Conservation (phyloP, 1,284 basidiomycete species). For the Sutorius eximius region DNA sequence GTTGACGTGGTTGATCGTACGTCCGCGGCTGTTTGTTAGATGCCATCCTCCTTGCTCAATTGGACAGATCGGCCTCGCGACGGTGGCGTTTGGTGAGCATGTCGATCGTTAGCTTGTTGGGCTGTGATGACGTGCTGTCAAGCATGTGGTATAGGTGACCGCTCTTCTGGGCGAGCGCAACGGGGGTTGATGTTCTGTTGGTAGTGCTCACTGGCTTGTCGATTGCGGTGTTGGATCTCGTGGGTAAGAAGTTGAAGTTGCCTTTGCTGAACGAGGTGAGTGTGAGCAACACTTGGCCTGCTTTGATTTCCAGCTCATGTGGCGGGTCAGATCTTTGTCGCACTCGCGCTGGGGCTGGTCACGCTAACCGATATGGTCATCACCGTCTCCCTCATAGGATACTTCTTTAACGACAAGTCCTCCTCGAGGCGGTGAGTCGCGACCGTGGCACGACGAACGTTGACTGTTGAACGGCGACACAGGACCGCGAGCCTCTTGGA, state of each 20-base stretch:
- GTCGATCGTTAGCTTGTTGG: neutral
- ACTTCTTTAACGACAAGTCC: conserved; percentile 7
- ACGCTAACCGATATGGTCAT: conserved; percentile 22
- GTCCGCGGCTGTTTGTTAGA: neutral
- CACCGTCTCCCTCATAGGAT: conserved; percentile 14
- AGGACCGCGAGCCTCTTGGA: conserved; percentile 12
- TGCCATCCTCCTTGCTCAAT: neutral
- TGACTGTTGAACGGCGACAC: no score
- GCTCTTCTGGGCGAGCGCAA: neutral
- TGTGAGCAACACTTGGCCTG: neutral
- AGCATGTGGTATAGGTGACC: conserved; percentile 15
- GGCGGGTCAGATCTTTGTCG: conserved; percentile 6
- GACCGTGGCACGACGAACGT: no score
- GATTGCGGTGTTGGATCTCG: conserved; percentile 1
- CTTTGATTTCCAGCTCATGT: neutral
- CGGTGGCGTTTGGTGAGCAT: conserved; percentile 15
- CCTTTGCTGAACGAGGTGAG: conserved; percentile 10
- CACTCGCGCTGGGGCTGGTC: conserved; percentile 13
- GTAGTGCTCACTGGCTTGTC: conserved; percentile 7
- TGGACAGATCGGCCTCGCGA: conserved; percentile 5
- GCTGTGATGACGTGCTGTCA: neutral
- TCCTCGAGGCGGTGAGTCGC: conserved; percentile 8
- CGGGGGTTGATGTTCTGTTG: neutral
- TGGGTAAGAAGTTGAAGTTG: neutral
- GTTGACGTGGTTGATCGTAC: conserved; percentile 12